Conservation (phyloP, 345 rosid genomes). For the Syzygium aromaticum region DNA sequence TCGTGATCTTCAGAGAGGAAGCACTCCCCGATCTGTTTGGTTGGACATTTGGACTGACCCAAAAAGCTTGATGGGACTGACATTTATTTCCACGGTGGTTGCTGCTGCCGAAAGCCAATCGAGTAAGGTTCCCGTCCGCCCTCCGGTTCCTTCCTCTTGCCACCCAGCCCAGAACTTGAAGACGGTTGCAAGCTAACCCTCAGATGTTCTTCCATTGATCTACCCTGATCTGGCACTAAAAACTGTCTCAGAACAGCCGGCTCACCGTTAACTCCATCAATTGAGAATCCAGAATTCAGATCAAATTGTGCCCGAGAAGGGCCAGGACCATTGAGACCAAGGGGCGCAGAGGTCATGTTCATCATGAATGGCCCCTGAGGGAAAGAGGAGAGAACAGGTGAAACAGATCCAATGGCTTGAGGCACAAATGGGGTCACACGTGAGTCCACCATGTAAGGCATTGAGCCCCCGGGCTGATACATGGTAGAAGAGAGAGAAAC, state of each 20-base stretch:
- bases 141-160: slow-evolving; percentile 82
- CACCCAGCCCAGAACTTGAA: slow-evolving; percentile 54
- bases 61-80: background rate
- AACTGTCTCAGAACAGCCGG: slow-evolving; percentile 46
- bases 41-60: background rate
- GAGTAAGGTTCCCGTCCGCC: slow-evolving; percentile 55
- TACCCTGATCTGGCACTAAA: slow-evolving; percentile 45
- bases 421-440: slow-evolving; percentile 59
- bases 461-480: slow-evolving; percentile 50
- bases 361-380: slow-evolving; percentile 56
- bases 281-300: slow-evolving; percentile 54
- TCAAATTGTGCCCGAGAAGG: slow-evolving; percentile 54
- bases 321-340: slow-evolving; percentile 38
- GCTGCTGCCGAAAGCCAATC: slow-evolving; percentile 35
- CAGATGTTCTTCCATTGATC: slow-evolving; percentile 45
- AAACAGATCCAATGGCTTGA: slow-evolving; percentile 45
- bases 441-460: slow-evolving; percentile 75
- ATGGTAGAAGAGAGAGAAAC: slow-evolving; percentile 47
- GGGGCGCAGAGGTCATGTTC: slow-evolving; percentile 47
- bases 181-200: slow-evolving; percentile 46
- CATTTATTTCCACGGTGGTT: slow-evolving; percentile 65
- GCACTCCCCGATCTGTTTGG: slow-evolving; percentile 11
- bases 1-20: slow-evolving; percentile 13
- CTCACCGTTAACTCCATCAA: slow-evolving; percentile 56
- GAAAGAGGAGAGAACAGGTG: slow-evolving; percentile 35